Conservation (phyloP, 1,284 basidiomycete genomes). For the Leccinum pseudoinsigne region DNA sequence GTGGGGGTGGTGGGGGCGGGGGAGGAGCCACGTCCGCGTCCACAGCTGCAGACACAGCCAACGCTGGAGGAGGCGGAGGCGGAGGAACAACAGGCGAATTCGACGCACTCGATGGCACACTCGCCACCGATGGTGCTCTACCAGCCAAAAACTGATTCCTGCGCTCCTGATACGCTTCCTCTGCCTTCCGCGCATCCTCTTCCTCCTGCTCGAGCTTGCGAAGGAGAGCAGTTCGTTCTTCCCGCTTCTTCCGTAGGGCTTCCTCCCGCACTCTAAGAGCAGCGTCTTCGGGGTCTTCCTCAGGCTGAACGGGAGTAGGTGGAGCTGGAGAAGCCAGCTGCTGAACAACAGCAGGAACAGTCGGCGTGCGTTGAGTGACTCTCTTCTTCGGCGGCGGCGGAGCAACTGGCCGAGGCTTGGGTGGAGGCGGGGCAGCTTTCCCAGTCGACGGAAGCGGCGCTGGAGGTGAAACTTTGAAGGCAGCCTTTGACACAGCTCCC, state of each 20-base stretch:
- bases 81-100: constrained; percentile 24
- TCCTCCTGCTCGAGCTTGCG: constrained; percentile 73
- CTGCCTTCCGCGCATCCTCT: constrained; percentile 62
- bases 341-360: constrained; percentile 24
- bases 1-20: constrained; percentile 21
- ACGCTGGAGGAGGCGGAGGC: constrained; percentile 17
- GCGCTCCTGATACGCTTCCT: constrained; percentile 57
- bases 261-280: constrained; percentile 63
- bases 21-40: constrained; percentile 19
- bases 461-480: background rate
- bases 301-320: constrained; percentile 36
- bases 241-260: constrained; percentile 63
- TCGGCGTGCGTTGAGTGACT: constrained; percentile 29
- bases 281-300: constrained; percentile 66
- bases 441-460: constrained; percentile 33
- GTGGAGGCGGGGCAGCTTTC: constrained; percentile 36
- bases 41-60: constrained; percentile 30
- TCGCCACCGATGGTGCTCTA: constrained; percentile 34
- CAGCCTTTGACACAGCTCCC: constrained; percentile 28
- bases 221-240: constrained; percentile 62
- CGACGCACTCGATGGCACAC: constrained; percentile 7
- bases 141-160: constrained; percentile 42
- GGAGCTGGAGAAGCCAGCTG: constrained; percentile 32
- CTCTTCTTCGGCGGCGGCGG: constrained; percentile 46
- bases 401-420: constrained; percentile 38